Evolutionary conservation across 768 basidiomycete genomes (phyloP).

Genomic region (Naganishia randhawae): DNA sequence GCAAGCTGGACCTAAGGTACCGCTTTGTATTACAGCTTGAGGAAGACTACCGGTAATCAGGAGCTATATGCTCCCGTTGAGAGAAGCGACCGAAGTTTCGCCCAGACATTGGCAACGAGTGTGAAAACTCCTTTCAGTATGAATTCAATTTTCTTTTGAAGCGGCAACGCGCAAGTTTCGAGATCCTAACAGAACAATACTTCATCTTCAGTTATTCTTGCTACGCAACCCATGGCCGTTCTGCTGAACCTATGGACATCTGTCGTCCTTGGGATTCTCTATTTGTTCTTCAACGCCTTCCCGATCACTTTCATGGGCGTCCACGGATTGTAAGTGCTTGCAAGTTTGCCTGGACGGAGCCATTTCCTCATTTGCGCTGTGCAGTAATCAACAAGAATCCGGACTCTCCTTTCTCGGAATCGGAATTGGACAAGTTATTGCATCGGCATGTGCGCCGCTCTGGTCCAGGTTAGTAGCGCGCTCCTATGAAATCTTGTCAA

Average conservation of each 20-base stretch:
- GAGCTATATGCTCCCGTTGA: conserved; percentile 64
- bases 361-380: neutral
- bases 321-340: conserved; percentile 60
- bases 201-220: conserved; percentile 52
- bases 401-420: conserved; percentile 59
- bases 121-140: conserved; percentile 70
- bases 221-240: conserved; percentile 71
- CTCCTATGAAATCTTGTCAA: neutral
- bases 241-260: conserved; percentile 67
- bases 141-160: conserved; percentile 37
- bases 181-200: neutral
- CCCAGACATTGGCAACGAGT: conserved; percentile 58
- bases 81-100: conserved; percentile 54
- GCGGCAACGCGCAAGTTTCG: neutral
- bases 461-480: conserved; percentile 39
- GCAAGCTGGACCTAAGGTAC: neutral
- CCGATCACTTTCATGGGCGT: conserved; percentile 56
- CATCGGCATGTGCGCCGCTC: conserved; percentile 39
- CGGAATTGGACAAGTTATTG: conserved; percentile 55
- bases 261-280: conserved; percentile 54
- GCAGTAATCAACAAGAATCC: conserved; percentile 51
- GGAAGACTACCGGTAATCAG: conserved; percentile 59
- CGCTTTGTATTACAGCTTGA: conserved; percentile 52
- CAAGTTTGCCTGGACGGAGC: neutral
- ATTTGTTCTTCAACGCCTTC: conserved; percentile 60